A percentile compares a stretch with the other conserved stretches of the same genome.
Conservation (phyloP, 108 stramenopile genomes). For the Cyclostephanos tholiformis region DNA sequence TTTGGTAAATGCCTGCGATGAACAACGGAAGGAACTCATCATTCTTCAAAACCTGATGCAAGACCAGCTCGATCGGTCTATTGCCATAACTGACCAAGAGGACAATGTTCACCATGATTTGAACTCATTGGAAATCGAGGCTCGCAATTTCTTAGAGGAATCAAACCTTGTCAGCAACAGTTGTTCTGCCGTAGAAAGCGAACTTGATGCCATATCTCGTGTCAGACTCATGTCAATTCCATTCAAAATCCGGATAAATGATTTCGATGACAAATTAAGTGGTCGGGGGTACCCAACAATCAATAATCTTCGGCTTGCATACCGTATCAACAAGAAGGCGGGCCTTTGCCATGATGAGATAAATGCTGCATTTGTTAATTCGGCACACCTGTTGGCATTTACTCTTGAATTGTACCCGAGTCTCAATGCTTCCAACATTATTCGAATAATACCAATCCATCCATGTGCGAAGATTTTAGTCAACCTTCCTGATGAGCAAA, state of each 20-base stretch:
- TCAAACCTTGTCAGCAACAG: slow-evolving; percentile 31
- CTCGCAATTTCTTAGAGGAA: slow-evolving; percentile 35
- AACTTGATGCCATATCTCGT: slow-evolving; percentile 31
- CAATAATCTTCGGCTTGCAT: slow-evolving; percentile 46
- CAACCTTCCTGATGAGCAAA: slow-evolving; percentile 23
- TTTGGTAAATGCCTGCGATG: slow-evolving; percentile 26
- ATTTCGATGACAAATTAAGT: slow-evolving; percentile 4
- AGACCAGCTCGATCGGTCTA: slow-evolving; percentile 32
- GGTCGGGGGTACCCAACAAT: slow-evolving; percentile 35
- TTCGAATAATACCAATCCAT: slow-evolving; percentile 33
- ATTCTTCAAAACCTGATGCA: slow-evolving; percentile 38
- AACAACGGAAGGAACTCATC: slow-evolving; percentile 35
- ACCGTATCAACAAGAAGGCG: slow-evolving; percentile 36
- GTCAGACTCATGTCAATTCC: slow-evolving; percentile 38
- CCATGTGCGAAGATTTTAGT: slow-evolving; percentile 46
- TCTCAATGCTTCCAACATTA: slow-evolving; percentile 22
- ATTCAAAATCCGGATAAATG: slow-evolving; percentile 25
- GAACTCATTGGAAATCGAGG: slow-evolving; percentile 40
- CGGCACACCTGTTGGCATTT: slow-evolving; percentile 37
- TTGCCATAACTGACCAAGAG: slow-evolving; percentile 19
- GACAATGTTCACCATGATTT: slow-evolving; percentile 27
- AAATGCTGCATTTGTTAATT: slow-evolving; percentile 38
- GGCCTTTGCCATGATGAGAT: slow-evolving; percentile 32
- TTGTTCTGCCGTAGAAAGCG: slow-evolving; percentile 20
- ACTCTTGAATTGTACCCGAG: slow-evolving; percentile 29